Base-by-base conservation (phyloP, 176 grass and related monocot species). In the Elymus sibiricus region DNA sequence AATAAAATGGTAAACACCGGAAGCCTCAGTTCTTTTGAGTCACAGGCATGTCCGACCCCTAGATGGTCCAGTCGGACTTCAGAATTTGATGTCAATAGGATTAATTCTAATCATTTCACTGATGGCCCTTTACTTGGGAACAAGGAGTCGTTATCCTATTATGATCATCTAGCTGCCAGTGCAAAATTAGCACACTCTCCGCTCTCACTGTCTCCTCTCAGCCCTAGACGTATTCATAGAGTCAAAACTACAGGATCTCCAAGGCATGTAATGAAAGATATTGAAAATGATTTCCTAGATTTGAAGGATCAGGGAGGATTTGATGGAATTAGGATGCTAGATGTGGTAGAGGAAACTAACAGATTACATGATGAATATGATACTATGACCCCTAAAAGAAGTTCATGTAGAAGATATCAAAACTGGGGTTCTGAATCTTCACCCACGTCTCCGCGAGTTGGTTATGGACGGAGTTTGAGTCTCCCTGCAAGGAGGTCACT, bases 71-170 rank as follows among this genome's bases (percentile, higher is more conserved):
- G 61, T 77, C 79, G 82, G 78, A 34, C 59, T 74, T 80, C 87
- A 40, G 82, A 83, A 55, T 85, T 66, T 75, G 83, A 85, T 79
- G 26, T 49, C 64, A 61, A 31, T 91, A 89, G 68, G 75, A 70
- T 84, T 55, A 85, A 70, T 84, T 91, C 55, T 73, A 87, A 89
- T 94, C 84, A 87, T 80, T 88, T 97, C 44, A 93, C 90, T 59
- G 94, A 99, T 93, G 97, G 94, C 46, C 90, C 94, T 73, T 85
- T 98, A 74, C 76, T 98, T 86, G 97, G 90, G 87, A 89, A 77
- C 70, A 93, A 85, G 82, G 81, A 83, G 26, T 58, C 77, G 19
- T 68, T 74, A 71, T 89, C 77, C 75, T 86, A 64, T 82, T 68
- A 76, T 85, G 88, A 89, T 79, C 87, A 90, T 79, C 40, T 87